These are phyloP conservation scores for Microcyclosporella mali DNA, from an alignment of 2,329 filamentous ascomycete genomes.

Conservation along the genomic window DNA sequence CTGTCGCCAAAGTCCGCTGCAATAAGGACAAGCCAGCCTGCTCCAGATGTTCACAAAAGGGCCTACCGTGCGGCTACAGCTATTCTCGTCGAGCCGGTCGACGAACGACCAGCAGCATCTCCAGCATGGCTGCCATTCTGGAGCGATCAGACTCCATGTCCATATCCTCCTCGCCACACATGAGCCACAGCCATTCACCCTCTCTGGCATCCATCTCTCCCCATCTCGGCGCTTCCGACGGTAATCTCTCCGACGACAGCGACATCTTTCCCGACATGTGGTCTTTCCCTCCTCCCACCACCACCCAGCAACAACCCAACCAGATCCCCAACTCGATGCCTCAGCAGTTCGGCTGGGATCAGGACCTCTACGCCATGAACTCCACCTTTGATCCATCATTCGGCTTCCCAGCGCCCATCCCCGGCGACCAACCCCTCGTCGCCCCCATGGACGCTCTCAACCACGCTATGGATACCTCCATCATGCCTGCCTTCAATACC, in stretches of 20 bases:
- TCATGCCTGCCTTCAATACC: neutral
- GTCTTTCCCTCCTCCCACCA: neutral
- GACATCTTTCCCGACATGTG: conserved; percentile 2
- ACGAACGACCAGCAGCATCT: conserved; percentile 8
- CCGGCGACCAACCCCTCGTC: neutral
- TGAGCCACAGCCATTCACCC: neutral
- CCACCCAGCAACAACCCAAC: neutral
- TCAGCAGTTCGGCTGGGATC: neutral
- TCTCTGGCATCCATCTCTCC: conserved; percentile 1
- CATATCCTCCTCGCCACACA: neutral
- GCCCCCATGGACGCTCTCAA: neutral
- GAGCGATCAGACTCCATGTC: neutral
- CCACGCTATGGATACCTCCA: neutral
- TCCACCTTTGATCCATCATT: neutral
- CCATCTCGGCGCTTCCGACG: neutral
- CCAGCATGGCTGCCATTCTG: neutral
- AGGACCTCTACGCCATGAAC: neutral
- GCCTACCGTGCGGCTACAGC: conserved; percentile 19
- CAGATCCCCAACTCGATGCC: neutral
- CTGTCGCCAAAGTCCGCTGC: conserved; percentile 17
- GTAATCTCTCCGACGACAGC: neutral
- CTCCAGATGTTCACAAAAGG: conserved; percentile 17
- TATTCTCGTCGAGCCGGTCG: conserved; percentile 20
- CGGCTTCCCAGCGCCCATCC: neutral
- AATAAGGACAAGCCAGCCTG: conserved; percentile 20